Conservation (phyloP, 2,329 filamentous ascomycete species). For the Curvularia eragrostidis region DNA sequence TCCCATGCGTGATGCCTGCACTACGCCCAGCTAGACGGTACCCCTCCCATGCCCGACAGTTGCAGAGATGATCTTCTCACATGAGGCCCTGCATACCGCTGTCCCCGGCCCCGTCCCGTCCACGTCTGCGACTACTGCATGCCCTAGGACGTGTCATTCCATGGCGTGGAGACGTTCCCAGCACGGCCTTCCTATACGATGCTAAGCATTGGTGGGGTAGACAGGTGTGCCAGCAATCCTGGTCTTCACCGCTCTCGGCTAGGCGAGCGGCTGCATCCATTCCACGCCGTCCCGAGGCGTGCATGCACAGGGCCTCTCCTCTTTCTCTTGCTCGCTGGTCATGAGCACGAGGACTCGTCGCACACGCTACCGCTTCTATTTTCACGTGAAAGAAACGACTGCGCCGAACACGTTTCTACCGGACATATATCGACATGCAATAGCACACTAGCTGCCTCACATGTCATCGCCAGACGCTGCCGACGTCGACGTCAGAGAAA, state of each 20-base stretch:
- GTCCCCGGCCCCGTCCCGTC: conserved; percentile 14
- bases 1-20: neutral
- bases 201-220: conserved; percentile 17
- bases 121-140: conserved; percentile 11
- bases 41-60: conserved; percentile 7
- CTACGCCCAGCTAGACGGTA: neutral
- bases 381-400: conserved; percentile 1
- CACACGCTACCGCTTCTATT: neutral
- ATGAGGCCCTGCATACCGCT: conserved; percentile 15
- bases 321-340: neutral
- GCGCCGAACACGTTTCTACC: neutral
- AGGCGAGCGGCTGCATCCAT: conserved; percentile 20
- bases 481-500: neutral
- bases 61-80: conserved; percentile 11
- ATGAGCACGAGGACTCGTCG: conserved; percentile 4
- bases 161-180: neutral
- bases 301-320: conserved; percentile 2
- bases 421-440: neutral
- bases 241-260: conserved; percentile 27
- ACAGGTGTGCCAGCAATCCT: conserved; percentile 19
- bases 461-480: conserved; percentile 9
- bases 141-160: conserved; percentile 14
- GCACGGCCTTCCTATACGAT: conserved; percentile 8
- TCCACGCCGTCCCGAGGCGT: conserved; percentile 2
- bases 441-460: conserved; percentile 7